phyloP scores from a whole-genome alignment of 164 flowering plant species.

The Platanus orientalis region DNA sequence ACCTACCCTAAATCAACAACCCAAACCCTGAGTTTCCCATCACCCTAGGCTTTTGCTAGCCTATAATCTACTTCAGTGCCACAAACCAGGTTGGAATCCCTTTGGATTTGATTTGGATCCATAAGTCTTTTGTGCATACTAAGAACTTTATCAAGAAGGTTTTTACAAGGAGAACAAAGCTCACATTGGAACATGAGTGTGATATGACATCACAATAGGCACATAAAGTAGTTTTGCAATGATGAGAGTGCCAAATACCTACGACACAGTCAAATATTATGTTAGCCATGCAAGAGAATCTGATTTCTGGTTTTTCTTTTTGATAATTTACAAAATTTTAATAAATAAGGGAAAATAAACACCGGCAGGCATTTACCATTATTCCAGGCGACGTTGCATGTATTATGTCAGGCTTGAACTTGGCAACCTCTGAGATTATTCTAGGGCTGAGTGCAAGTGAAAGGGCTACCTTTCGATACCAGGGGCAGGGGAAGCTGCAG shows the following conservation, averaged over 20 bases:
- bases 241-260: conserved; percentile 94
- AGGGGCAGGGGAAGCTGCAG: conserved; percentile 91
- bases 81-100: too few relatives aligned
- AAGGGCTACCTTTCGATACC: conserved; percentile 92
- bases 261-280: conserved; percentile 1
- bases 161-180: too few relatives aligned
- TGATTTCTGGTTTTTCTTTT: not conserved
- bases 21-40: too few relatives aligned
- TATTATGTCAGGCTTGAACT: conserved; percentile 95
- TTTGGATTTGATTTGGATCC: too few relatives aligned
- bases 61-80: too few relatives aligned
- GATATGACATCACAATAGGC: conserved; percentile 97
- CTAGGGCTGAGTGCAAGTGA: conserved; percentile 98
- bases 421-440: conserved; percentile 87
- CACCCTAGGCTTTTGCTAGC: too few relatives aligned
- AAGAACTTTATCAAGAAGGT: not conserved
- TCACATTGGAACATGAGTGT: conserved; percentile 99
- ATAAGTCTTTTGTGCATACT: not conserved
- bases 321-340: not conserved
- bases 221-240: conserved; percentile 87
- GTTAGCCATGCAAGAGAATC: conserved; percentile 1
- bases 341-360: not conserved
- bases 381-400: conserved; percentile 99
- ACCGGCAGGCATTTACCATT: conserved; percentile 76
- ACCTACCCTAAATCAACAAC: too few relatives aligned